phyloP scores from a whole-genome alignment of 352 stramenopile genomes.

The Elongisporangium anandrum region DNA sequence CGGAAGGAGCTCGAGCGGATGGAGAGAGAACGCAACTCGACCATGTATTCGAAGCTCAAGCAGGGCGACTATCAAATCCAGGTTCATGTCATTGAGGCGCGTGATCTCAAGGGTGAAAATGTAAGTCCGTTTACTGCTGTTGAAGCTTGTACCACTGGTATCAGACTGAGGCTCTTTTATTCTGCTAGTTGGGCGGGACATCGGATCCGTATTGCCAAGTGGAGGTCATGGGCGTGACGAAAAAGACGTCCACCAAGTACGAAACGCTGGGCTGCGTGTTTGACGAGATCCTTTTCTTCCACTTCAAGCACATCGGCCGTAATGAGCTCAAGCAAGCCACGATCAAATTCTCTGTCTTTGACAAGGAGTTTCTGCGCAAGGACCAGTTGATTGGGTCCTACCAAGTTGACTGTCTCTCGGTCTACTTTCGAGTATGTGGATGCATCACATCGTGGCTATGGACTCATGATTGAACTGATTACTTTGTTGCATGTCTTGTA shows the following conservation, averaged over 20 bases:
- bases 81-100: slow-evolving; percentile 84
- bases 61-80: slow-evolving; percentile 83
- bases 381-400: slow-evolving; percentile 87
- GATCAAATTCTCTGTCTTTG: slow-evolving; percentile 74
- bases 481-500: slow-evolving; percentile 7
- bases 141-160: too few species aligned
- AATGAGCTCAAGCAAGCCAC: slow-evolving; percentile 61
- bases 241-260: slow-evolving; percentile 80
- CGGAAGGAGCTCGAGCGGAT: slow-evolving; percentile 39
- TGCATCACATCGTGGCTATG: neutral
- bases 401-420: slow-evolving; percentile 73
- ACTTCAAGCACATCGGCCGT: slow-evolving; percentile 79
- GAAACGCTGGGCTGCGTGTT: slow-evolving; percentile 85
- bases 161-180: neutral
- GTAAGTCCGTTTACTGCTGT: slow-evolving; percentile 15
- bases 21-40: slow-evolving; percentile 43
- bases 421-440: slow-evolving; percentile 56
- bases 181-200: slow-evolving; percentile 64
- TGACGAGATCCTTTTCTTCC: slow-evolving; percentile 90
- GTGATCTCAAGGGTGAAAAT: slow-evolving; percentile 87
- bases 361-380: slow-evolving; percentile 61
- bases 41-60: slow-evolving; percentile 44
- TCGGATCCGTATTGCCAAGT: slow-evolving; percentile 88
- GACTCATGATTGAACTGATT: neutral
- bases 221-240: slow-evolving; percentile 59